Conservation (phyloP, 768 basidiomycete genomes). For the Grammothele lineata region DNA sequence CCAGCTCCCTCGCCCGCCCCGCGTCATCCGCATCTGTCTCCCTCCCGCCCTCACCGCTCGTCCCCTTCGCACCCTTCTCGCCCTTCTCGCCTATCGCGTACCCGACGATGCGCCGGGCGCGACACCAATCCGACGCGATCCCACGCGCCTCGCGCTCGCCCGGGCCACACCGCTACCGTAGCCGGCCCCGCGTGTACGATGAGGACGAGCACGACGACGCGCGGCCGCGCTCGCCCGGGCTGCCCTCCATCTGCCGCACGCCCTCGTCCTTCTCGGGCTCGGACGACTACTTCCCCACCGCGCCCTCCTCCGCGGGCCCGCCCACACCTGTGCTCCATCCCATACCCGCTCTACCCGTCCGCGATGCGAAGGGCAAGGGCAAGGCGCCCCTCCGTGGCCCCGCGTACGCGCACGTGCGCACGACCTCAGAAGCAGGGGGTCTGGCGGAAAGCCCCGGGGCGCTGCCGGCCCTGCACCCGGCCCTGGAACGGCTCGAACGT, state of each 20-base stretch:
- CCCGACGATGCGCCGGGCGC: constrained; percentile 1
- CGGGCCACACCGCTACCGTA: not conserved
- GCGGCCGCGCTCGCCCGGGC: constrained; percentile 13
- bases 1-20: not conserved
- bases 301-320: constrained; percentile 26
- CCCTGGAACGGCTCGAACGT: constrained; percentile 26
- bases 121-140: constrained; percentile 1
- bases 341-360: constrained; percentile 5
- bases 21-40: not conserved
- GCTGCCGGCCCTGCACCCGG: constrained; percentile 16
- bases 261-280: constrained; percentile 24
- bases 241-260: constrained; percentile 27
- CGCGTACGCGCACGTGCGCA: too few species aligned
- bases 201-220: not conserved
- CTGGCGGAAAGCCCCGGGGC: not conserved
- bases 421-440: too few species aligned
- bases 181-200: not conserved
- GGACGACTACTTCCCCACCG: constrained; percentile 24
- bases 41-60: too few species aligned
- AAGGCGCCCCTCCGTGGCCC: too few species aligned
- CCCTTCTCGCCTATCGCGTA: too few species aligned
- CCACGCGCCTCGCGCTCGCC: not conserved
- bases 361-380: not conserved
- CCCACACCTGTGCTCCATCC: constrained; percentile 21
- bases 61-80: too few species aligned